phyloP scores from a whole-genome alignment of 2,329 filamentous ascomycete species.

The Ophiostoma sp. region DNA sequence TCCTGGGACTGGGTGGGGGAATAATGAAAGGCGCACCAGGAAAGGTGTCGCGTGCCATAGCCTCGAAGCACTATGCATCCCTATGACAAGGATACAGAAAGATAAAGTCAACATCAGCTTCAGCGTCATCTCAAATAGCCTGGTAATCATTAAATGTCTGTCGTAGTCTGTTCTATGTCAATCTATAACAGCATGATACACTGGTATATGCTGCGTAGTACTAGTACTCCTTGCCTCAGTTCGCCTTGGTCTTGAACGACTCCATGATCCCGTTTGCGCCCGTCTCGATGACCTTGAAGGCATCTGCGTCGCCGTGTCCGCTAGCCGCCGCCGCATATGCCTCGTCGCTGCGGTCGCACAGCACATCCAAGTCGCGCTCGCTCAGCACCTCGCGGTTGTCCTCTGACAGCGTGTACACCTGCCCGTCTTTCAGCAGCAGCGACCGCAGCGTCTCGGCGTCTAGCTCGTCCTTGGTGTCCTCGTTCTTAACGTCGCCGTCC shows the following conservation, averaged over 20 bases:
- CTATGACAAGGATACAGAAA: too few relatives aligned
- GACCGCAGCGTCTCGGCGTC: constrained; percentile 57
- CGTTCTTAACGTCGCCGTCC: constrained; percentile 22
- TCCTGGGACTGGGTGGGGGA: neutral
- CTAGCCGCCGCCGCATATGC: constrained; percentile 68
- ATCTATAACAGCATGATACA: too few relatives aligned
- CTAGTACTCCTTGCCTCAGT: too few relatives aligned
- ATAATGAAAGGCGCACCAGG: neutral
- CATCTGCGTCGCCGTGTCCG: constrained; percentile 65
- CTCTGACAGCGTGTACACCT: constrained; percentile 53
- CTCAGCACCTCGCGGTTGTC: constrained; percentile 61
- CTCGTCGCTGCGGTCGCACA: constrained; percentile 68
- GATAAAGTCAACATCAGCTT: too few relatives aligned
- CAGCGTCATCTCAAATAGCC: too few relatives aligned
- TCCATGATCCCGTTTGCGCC: constrained; percentile 46
- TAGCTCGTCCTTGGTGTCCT: constrained; percentile 44
- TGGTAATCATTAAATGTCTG: too few relatives aligned
- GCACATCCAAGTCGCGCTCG: constrained; percentile 66
- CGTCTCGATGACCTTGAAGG: constrained; percentile 78
- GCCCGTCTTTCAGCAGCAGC: constrained; percentile 65
- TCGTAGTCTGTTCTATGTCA: too few relatives aligned
- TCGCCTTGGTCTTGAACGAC: constrained; percentile 11
- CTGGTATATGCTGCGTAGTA: too few relatives aligned
- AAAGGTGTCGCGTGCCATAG: neutral
- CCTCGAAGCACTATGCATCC: too few relatives aligned